A percentile compares a stretch with the other conserved stretches of the same genome.
Evolutionary conservation across 805 yeast genomes (phyloP).

Genomic region (Saccharomyces jurei): DNA sequence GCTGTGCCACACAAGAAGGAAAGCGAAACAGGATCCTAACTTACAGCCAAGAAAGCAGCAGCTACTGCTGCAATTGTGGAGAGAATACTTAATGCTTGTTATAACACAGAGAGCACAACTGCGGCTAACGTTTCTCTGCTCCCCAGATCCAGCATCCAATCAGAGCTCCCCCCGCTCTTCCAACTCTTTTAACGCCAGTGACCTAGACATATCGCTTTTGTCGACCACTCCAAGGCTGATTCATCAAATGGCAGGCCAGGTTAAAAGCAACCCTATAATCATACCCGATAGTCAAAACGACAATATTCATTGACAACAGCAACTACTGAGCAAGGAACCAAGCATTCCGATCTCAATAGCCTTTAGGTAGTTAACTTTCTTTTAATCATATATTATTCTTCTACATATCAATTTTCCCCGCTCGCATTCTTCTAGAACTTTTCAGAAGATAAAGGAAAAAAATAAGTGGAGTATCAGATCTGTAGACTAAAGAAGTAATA

Average conservation of each 20-base stretch:
- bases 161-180: not conserved
- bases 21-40: not conserved
- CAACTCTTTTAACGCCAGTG: not conserved
- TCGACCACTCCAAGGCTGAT: not conserved
- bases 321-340: not conserved
- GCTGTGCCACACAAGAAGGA: not conserved
- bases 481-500: not conserved
- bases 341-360: not conserved
- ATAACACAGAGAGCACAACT: conserved; percentile 29
- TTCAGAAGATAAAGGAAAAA: not conserved
- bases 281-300: not conserved
- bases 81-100: conserved; percentile 26
- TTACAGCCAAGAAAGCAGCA: not conserved
- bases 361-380: not conserved
- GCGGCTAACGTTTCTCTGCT: conserved; percentile 16
- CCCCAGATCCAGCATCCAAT: not conserved
- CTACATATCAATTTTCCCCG: not conserved
- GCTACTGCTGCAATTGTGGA: conserved; percentile 23
- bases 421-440: conserved; percentile 4
- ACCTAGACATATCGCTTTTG: not conserved
- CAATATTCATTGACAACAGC: not conserved
- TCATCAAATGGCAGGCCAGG: not conserved
- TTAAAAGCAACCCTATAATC: not conserved
- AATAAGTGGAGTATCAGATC: conserved; percentile 4
- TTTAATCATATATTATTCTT: not conserved